phyloP scores from a whole-genome alignment of 2,329 filamentous ascomycete genomes.

The Helotiales sp. region DNA sequence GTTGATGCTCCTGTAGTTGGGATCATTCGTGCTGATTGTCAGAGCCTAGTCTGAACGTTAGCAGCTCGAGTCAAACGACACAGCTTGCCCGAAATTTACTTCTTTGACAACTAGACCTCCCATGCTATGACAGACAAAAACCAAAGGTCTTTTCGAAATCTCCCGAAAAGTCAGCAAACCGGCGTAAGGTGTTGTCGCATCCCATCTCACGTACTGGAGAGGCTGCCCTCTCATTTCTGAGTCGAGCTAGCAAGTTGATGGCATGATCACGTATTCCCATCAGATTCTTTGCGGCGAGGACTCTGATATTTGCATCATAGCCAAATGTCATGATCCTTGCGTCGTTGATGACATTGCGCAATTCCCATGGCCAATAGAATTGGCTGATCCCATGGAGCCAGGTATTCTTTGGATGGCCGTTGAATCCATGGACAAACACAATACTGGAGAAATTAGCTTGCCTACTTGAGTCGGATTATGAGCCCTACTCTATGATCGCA shows the following conservation, averaged over 20 bases:
- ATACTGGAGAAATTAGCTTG: too few relatives aligned
- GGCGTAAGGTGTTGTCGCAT: too few relatives aligned
- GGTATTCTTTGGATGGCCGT: constrained; percentile 40
- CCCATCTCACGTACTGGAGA: constrained; percentile 32
- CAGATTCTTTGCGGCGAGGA: constrained; percentile 10
- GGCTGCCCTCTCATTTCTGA: constrained; percentile 23
- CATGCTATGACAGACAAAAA: constrained; percentile 69
- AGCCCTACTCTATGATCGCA: too few relatives aligned
- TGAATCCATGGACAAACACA: constrained; percentile 44
- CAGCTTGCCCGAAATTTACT: constrained; percentile 2
- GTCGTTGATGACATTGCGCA: too few relatives aligned
- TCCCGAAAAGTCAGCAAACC: constrained; percentile 13
- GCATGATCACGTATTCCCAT: too few relatives aligned
- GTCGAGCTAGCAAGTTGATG: constrained; percentile 11
- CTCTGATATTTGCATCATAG: background rate
- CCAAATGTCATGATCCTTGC: background rate
- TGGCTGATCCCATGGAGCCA: constrained; percentile 39
- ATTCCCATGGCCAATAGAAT: too few relatives aligned
- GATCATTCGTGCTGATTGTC: too few relatives aligned
- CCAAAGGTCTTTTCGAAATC: constrained; percentile 41
- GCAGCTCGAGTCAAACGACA: background rate
- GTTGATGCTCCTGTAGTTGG: constrained; percentile 47
- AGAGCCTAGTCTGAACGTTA: too few relatives aligned
- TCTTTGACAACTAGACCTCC: constrained; percentile 71
- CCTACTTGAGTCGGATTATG: too few relatives aligned